These are phyloP conservation scores for Trametes pubescens DNA, from an alignment of 1,284 basidiomycete species.

Conservation along the genomic window DNA sequence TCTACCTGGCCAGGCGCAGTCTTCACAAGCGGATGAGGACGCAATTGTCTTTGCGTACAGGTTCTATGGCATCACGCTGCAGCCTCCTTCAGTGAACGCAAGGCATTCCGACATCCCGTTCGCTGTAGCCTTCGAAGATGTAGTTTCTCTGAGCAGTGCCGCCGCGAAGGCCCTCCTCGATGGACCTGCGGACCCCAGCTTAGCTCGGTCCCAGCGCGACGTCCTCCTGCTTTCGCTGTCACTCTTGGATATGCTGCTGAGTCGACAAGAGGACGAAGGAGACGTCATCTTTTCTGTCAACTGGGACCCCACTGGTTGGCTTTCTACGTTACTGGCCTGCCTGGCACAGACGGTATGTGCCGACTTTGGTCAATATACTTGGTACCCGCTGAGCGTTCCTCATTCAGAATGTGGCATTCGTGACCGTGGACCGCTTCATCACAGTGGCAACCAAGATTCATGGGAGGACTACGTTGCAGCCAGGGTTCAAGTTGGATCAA, in stretches of 20 bases:
- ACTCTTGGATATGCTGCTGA: constrained; percentile 59
- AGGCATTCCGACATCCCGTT: constrained; percentile 57
- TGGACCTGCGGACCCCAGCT: constrained; percentile 35
- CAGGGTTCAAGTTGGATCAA: constrained; percentile 62
- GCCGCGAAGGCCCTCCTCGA: constrained; percentile 52
- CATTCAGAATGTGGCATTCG: constrained; percentile 67
- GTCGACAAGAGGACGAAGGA: constrained; percentile 48
- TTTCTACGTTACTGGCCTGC: constrained; percentile 55
- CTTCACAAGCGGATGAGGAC: constrained; percentile 43
- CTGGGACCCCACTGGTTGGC: constrained; percentile 70
- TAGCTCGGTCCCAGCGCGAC: constrained; percentile 48
- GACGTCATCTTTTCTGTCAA: constrained; percentile 45
- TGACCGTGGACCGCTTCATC: constrained; percentile 71
- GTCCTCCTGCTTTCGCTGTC: constrained; percentile 58
- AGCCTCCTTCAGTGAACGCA: constrained; percentile 19
- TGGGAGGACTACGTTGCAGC: constrained; percentile 57
- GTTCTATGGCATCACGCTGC: constrained; percentile 61
- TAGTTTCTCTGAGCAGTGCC: constrained; percentile 54
- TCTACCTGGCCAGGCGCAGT: constrained; percentile 46
- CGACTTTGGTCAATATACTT: not conserved
- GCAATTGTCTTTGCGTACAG: constrained; percentile 61
- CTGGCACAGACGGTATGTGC: constrained; percentile 59
- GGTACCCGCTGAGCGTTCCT: not conserved
- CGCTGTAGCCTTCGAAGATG: constrained; percentile 61
- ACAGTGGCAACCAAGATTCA: constrained; percentile 66